phyloP scores from a whole-genome alignment of 192 early-diverging fungal species.

The Umbelopsis vinacea region DNA sequence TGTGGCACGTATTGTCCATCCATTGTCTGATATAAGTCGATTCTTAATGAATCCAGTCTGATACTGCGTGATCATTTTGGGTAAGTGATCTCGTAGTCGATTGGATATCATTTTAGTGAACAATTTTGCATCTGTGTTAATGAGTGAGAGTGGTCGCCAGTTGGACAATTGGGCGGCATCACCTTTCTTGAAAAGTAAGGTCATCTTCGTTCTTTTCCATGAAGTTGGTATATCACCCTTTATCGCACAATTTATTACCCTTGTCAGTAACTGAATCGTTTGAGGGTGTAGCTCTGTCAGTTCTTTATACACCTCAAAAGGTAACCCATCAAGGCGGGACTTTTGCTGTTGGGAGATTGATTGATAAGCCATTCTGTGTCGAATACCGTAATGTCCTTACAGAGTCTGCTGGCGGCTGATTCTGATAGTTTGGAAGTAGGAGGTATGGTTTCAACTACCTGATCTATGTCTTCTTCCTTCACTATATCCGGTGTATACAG shows the following conservation, averaged over 20 bases:
- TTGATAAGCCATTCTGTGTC: too few relatives aligned
- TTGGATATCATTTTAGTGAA: constrained; percentile 26
- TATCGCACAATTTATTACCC: too few relatives aligned
- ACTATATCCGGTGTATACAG: not conserved
- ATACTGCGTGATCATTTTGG: constrained; percentile 4
- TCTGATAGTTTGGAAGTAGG: too few relatives aligned
- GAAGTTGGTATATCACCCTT: too few relatives aligned
- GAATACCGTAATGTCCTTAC: too few relatives aligned
- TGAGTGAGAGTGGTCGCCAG: constrained; percentile 28
- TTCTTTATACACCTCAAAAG: constrained; percentile 29
- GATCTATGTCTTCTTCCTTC: not conserved
- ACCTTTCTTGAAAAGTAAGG: constrained; percentile 36
- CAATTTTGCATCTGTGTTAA: constrained; percentile 33
- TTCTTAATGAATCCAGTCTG: constrained; percentile 28
- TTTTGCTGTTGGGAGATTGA: constrained; percentile 7
- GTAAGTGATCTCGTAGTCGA: not conserved
- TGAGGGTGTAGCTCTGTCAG: not conserved
- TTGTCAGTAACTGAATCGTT: too few relatives aligned
- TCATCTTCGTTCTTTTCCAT: constrained; percentile 21
- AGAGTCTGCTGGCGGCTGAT: too few relatives aligned
- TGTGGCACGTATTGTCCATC: constrained; percentile 2
- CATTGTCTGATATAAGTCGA: constrained; percentile 32
- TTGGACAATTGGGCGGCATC: constrained; percentile 26
- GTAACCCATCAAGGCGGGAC: constrained; percentile 30
- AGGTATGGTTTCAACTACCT: not conserved